phyloP scores from a whole-genome alignment of 2,329 filamentous ascomycete species.

The Mariannaea sp. region DNA sequence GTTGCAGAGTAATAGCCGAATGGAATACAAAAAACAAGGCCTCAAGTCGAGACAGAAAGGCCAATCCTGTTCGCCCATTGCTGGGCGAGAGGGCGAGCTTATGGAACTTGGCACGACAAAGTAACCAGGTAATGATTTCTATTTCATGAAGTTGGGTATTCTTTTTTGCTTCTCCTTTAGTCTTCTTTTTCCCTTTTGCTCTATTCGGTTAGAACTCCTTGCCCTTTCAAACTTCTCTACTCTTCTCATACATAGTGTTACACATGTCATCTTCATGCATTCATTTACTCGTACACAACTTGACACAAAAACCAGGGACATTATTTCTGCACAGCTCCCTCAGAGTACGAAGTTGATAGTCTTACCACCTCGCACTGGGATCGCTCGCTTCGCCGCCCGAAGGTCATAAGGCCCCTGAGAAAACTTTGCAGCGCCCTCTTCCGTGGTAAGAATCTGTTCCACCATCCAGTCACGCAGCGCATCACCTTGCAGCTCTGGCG shows the following conservation, averaged over 20 bases:
- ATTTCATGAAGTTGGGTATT: constrained; percentile 11
- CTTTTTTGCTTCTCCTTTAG: not conserved
- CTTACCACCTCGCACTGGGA: constrained; percentile 69
- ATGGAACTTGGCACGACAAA: too few relatives aligned
- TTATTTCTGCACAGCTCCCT: constrained; percentile 11
- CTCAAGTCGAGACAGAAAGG: too few relatives aligned
- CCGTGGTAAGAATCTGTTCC: constrained; percentile 62
- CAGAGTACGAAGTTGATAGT: constrained; percentile 75
- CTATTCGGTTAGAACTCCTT: too few relatives aligned
- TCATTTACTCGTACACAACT: constrained; percentile 5
- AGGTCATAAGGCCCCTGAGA: constrained; percentile 52
- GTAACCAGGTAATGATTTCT: too few relatives aligned
- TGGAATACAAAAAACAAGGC: too few relatives aligned
- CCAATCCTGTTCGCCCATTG: too few relatives aligned
- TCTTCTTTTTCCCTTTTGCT: too few relatives aligned
- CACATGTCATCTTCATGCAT: constrained; percentile 20
- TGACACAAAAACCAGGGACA: not conserved
- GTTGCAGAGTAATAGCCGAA: too few relatives aligned
- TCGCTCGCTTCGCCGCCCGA: constrained; percentile 62
- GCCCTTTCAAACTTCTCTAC: too few relatives aligned
- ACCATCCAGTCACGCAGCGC: constrained; percentile 65
- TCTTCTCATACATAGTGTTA: not conserved
- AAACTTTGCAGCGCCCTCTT: constrained; percentile 63
- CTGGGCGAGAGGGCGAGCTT: too few relatives aligned
- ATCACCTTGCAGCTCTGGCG: constrained; percentile 47